Percentiles rank a stretch among this genome's conserved stretches.
Conservation (phyloP, 176 grass and related monocot genomes). For the Leersia perrieri region DNA sequence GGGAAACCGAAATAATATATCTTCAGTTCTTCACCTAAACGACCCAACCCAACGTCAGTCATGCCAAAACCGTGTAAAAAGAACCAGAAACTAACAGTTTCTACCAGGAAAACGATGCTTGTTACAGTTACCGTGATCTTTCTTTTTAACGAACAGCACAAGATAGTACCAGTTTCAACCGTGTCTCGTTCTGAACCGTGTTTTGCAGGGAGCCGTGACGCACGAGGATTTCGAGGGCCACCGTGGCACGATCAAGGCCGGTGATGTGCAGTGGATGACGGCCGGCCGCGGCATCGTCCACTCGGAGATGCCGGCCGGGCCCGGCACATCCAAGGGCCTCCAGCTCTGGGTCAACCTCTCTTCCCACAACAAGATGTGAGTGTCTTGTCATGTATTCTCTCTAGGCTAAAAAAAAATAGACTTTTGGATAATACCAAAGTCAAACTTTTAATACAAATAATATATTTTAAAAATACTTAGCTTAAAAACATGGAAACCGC, state of each 20-base stretch:
- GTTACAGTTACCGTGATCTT: too few species aligned
- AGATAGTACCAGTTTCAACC: too few species aligned
- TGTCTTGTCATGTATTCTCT: neutral
- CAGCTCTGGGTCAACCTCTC: conserved; percentile 99
- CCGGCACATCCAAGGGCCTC: conserved; percentile 67
- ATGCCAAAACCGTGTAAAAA: neutral
- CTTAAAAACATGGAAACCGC: too few species aligned
- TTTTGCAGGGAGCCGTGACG: conserved; percentile 68
- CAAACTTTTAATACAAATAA: too few species aligned
- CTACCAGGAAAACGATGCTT: neutral
- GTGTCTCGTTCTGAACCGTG: too few species aligned
- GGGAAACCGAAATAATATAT: neutral
- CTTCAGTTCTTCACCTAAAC: neutral
- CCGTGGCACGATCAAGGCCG: conserved; percentile 88
- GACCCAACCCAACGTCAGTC: neutral
- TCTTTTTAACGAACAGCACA: too few species aligned
- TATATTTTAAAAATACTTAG: too few species aligned
- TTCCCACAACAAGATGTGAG: conserved; percentile 94
- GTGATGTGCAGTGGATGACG: conserved; percentile 99
- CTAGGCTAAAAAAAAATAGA: too few species aligned
- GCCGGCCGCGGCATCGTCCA: conserved; percentile 93
- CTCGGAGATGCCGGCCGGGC: conserved; percentile 87
- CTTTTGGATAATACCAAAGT: too few species aligned
- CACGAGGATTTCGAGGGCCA: conserved; percentile 94
- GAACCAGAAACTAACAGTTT: neutral